Conservation (phyloP, 768 basidiomycete species). For the Leucogyrophana mollusca region DNA sequence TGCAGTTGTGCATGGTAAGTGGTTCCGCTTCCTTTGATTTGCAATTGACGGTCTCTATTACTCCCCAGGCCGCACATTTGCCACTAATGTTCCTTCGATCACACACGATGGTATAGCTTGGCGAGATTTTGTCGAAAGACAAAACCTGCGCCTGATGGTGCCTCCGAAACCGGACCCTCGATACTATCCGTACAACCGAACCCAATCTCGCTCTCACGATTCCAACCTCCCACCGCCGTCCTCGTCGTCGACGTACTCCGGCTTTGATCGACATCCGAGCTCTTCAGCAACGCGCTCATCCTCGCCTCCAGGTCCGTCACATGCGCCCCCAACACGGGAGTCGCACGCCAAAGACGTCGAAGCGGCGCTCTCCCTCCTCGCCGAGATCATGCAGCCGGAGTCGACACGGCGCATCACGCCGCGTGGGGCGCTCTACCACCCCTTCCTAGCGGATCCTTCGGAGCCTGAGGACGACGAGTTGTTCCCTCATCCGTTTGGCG, state of each 20-base stretch:
- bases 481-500: constrained; percentile 66
- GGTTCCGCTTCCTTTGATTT: not conserved
- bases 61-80: constrained; percentile 75
- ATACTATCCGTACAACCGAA: constrained; percentile 51
- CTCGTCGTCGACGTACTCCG: constrained; percentile 32
- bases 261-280: constrained; percentile 14
- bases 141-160: constrained; percentile 69
- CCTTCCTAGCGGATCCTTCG: constrained; percentile 60
- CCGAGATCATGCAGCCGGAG: constrained; percentile 72
- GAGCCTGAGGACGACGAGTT: constrained; percentile 59
- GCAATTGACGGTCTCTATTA: not conserved
- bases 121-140: constrained; percentile 68
- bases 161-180: constrained; percentile 49
- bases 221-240: constrained; percentile 26
- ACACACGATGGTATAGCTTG: constrained; percentile 66
- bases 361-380: constrained; percentile 72
- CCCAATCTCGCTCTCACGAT: constrained; percentile 22
- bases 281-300: constrained; percentile 21
- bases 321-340: constrained; percentile 31
- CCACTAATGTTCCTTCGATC: constrained; percentile 86
- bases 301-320: constrained; percentile 14
- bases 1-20: constrained; percentile 86
- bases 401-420: constrained; percentile 78
- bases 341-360: constrained; percentile 56
- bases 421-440: constrained; percentile 70